These are phyloP conservation scores for Capsicum chinense DNA, from an alignment of 257 asterid species.

Conservation along the genomic window DNA sequence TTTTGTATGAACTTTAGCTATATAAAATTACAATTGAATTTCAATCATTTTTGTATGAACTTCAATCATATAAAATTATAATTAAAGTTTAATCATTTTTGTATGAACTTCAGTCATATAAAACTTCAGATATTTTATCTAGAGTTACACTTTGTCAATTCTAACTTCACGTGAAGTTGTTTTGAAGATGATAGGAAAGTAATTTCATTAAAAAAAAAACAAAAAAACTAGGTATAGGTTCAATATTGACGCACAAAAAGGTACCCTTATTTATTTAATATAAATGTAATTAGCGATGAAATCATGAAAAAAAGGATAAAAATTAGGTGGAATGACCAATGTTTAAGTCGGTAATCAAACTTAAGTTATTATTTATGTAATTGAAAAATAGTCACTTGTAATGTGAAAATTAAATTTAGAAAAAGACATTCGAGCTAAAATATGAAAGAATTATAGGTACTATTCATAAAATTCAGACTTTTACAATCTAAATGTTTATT, in stretches of 20 bases:
- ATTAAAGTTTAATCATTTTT: background rate
- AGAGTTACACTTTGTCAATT: too few species aligned
- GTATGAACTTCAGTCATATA: background rate
- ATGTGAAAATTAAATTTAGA: background rate
- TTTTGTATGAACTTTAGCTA: too few species aligned
- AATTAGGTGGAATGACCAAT: background rate
- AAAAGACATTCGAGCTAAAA: background rate
- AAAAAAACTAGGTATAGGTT: background rate
- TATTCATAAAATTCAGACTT: background rate
- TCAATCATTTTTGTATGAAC: too few species aligned
- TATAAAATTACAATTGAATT: too few species aligned
- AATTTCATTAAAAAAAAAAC: background rate
- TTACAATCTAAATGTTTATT: background rate
- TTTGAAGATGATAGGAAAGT: background rate
- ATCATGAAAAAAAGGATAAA: background rate
- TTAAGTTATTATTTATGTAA: background rate
- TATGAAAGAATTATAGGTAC: background rate
- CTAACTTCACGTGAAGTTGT: background rate
- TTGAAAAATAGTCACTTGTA: background rate
- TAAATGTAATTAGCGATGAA: background rate
- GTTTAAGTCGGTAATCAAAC: background rate
- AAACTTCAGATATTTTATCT: background rate
- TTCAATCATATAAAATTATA: too few species aligned
- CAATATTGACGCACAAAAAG: background rate
- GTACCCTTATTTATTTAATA: background rate